Evolutionary conservation across 1,284 basidiomycete species (phyloP).

Genomic region (Naganishia sp.): DNA sequence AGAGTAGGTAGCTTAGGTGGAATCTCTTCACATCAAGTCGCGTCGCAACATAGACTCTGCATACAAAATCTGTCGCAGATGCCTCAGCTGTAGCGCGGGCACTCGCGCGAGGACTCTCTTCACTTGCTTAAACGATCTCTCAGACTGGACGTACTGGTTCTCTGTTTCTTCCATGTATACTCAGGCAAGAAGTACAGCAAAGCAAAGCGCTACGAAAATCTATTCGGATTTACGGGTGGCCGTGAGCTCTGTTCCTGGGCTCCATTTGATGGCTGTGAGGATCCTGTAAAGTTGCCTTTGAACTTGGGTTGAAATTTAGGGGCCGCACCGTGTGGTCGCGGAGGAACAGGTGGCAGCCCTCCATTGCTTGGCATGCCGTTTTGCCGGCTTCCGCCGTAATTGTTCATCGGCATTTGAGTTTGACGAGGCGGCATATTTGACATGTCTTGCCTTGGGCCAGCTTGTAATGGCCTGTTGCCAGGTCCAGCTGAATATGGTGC

Average conservation of each 20-base stretch:
- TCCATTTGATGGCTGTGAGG: background rate
- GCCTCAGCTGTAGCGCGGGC: too few relatives aligned
- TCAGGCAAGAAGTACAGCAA: background rate
- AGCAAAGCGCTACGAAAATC: conserved; percentile 10
- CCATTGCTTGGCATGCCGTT: conserved; percentile 14
- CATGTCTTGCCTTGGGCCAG: background rate
- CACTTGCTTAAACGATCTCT: background rate
- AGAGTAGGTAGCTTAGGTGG: background rate
- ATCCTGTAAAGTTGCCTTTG: conserved; percentile 11
- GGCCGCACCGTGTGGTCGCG: background rate
- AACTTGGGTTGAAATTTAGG: conserved; percentile 16
- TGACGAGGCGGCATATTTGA: background rate
- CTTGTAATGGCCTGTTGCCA: background rate
- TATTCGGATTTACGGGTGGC: conserved; percentile 11
- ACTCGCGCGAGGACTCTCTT: too few relatives aligned
- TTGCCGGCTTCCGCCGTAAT: conserved; percentile 10
- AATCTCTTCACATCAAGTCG: background rate
- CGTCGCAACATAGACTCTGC: background rate
- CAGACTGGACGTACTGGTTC: too few relatives aligned
- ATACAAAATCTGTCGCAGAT: too few relatives aligned
- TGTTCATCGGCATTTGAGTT: background rate
- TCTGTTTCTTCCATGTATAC: background rate
- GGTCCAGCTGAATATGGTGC: background rate
- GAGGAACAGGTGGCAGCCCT: background rate
- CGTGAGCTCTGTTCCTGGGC: background rate